phyloP scores from a whole-genome alignment of 257 asterid genomes.

The Capsicum rhomboideum region DNA sequence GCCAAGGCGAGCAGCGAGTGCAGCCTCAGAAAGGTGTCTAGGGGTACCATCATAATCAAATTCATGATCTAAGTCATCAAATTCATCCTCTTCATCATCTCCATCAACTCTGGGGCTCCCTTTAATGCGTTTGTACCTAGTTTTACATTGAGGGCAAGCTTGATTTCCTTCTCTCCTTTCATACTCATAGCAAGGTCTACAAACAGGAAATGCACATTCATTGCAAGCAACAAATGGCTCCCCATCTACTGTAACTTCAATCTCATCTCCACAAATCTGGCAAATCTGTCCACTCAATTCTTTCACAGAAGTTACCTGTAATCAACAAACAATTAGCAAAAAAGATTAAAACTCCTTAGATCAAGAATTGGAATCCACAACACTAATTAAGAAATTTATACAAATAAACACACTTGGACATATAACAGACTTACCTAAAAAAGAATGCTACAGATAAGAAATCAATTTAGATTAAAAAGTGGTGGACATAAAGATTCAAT shows the following conservation, averaged over 20 bases:
- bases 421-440: background rate
- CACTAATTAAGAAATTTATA: background rate
- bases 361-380: background rate
- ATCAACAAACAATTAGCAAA: constrained; percentile 8
- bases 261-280: constrained; percentile 97
- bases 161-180: constrained; percentile 95
- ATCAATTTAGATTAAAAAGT: constrained; percentile 23
- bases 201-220: constrained; percentile 90
- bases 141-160: constrained; percentile 97
- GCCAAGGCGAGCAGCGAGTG: constrained; percentile 44
- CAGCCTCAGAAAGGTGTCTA: constrained; percentile 44
- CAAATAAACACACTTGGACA: background rate
- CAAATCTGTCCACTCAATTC: constrained; percentile 95
- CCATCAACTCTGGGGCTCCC: constrained; percentile 97
- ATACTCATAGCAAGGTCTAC: constrained; percentile 82
- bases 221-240: constrained; percentile 94
- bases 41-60: constrained; percentile 52
- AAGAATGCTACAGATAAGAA: constrained; percentile 6
- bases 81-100: constrained; percentile 93
- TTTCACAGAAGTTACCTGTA: constrained; percentile 86
- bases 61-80: constrained; percentile 87
- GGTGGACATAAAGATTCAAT: constrained; percentile 15
- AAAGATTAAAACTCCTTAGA: constrained; percentile 19
- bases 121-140: constrained; percentile 84
- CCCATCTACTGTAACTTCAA: constrained; percentile 68